Evolutionary conservation across 2,329 filamentous ascomycete species (phyloP), one percentile per base, ranked within the genome.

Genomic region (Colletotrichum kahawae): DNA sequence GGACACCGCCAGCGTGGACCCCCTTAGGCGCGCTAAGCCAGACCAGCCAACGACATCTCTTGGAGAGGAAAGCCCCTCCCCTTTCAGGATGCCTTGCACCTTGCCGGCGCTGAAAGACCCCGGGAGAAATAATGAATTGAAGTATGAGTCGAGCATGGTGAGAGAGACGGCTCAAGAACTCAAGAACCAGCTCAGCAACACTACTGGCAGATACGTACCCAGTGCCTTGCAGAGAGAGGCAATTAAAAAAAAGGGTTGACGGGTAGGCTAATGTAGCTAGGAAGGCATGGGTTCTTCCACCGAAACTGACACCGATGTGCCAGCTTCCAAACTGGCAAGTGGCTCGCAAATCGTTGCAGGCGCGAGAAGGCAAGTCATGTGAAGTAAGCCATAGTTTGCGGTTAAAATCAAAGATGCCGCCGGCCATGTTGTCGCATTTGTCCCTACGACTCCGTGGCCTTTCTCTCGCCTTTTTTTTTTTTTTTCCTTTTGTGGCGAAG

Each of bases 251-350:
- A 48, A 60, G 59, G 56, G 64, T 76, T 64, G 75, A 70, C 73
- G 69, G 75, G 73, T 66, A 73, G 38, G 75, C 75, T 76, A 77
- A 76, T 69, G 73, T 77, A 34, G 57, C 75, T 68, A 69, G 69
- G 27, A 70, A 51, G 68, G 67, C 34, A 60, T 75, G 64, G 67
- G 34, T 36, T 68, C 56, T 71, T 71, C 68, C 67, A 56, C 72
- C 59, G 27, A 36, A 31, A 62, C 18, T 64, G 67, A 71, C 67
- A 67, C 62, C 66, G 65, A 56, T 62, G 38, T 57, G 36, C 70
- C 43, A 76, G 51, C 59, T 51, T 63, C 38, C 27, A 67, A 71
- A 57, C 31, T 48, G 72, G 72, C 63, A 63, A 67, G 72, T 63
- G 48, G 69, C 57, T 71, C 68, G 59, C 34, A 63, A 67, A 67